Evolutionary conservation across 177 flowering plant genomes (phyloP), one percentile per base, ranked within the genome.

Genomic region (Vitis hybrid): DNA sequence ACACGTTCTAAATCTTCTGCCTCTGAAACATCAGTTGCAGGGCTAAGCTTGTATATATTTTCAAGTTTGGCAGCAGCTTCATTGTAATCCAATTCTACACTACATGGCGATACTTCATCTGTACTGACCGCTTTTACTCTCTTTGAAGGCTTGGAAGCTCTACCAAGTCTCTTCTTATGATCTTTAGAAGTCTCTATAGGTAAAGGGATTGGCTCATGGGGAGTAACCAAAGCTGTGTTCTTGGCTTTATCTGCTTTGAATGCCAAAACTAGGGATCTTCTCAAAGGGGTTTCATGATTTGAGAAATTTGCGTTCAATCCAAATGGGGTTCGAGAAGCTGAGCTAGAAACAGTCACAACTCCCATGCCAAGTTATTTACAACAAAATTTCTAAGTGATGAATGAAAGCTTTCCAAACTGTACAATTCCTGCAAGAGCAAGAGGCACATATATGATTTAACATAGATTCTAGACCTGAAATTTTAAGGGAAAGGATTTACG

Each of bases 31-130:
- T 70, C 81, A 18, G 76, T 63, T 3, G 83, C 64, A 11, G 87
- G 84, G 74, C 92, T 88, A 33, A 82, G 89, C 79, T 89, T 91
- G 78, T 78, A 95, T 29, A 95, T 77, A 45, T 67, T 85, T 80
- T 93, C 97, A 51, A 95, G 94, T 69, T 85, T 86, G 39, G 89
- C 97, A 2, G 97, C 98, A 13, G 95, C 99, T 76, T 88, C 98
- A 79, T 83, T 85, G 69, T 88, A 90, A 75, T 95, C 97, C 77
- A 91, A 68, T 18, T 89, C 97, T 66, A 74, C n/a, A 33, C 87
- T 65, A 68, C 83, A 78, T 16, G 85, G 65, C 49, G 84, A 67
- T 70, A 76, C 81, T 56, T 79, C 89, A 74, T 86, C 87, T 5
- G 72, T 70, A 14, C 68, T 60, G 33, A 84, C 83, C 50, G 84